Base-by-base conservation (phyloP, 495 filamentous ascomycete species). In the Lophiotrema nucula region DNA sequence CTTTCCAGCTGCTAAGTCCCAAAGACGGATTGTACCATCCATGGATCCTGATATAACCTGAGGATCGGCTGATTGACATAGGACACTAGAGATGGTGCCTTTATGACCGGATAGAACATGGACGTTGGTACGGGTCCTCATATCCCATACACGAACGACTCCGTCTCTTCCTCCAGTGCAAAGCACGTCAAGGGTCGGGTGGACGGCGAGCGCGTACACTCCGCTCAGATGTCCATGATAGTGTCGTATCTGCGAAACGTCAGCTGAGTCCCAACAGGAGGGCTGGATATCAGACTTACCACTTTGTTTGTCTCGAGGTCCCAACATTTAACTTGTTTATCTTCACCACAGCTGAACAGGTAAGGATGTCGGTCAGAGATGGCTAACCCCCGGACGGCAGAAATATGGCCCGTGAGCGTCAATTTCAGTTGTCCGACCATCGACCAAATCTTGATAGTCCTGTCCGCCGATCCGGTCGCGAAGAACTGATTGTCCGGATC, bases 271-370 rank as follows among this genome's bases (percentile, higher is more conserved):
- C n/a, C n/a, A n/a, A n/a, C n/a, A n/a, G n/a, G n/a, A n/a, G n/a
- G n/a, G n/a, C n/a, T n/a, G n/a, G n/a, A n/a, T n/a, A n/a, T n/a
- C n/a, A n/a, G n/a, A n/a, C n/a, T n/a, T n/a, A n/a, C n/a, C n/a
- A 99, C 95, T 73, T 95, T 96, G 72, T 99, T 99, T 6, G 89
- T 93, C 70, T 99, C 95, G 64, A 99, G 73, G 76, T 99, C 95
- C 95, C 95, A 99, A 76, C 95, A 97, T 74, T 97, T 97, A 31
- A 99, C 95, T 90, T 96, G 97, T 80, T 99, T 99, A 71, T 99
- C 95, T 72, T 99, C 95, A 47, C 89, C 95, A 65, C 95, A 97
- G 13, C 89, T 95, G 73, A 97, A 99, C 28, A 99, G 81, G 70
- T 99, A 99, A 1, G 95, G 95, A 72, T 99, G 95, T 47, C 95